phyloP scores from a whole-genome alignment of 768 basidiomycete genomes.

The Melanogaster broomeanus region DNA sequence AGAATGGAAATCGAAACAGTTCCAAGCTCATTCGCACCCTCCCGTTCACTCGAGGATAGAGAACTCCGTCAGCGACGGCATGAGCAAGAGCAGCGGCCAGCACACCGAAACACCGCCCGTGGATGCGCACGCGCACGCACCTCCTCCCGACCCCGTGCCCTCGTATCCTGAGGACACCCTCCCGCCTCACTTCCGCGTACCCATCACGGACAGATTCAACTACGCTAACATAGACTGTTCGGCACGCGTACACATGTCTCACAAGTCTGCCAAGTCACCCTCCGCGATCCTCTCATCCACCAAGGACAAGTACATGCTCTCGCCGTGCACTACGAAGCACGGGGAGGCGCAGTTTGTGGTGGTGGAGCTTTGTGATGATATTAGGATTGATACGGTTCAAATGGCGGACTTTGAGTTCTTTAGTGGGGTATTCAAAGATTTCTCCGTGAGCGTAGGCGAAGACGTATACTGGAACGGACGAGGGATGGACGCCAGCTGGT shows the following conservation, averaged over 20 bases:
- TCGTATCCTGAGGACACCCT: constrained; percentile 26
- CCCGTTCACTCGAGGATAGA: constrained; percentile 19
- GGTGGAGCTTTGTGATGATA: constrained; percentile 97
- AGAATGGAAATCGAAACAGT: constrained; percentile 82
- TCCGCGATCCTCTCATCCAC: constrained; percentile 85
- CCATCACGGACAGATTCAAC: constrained; percentile 87
- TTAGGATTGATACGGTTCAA: constrained; percentile 94
- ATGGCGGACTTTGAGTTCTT: constrained; percentile 98
- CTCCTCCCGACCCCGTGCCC: constrained; percentile 16
- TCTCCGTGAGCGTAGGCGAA: constrained; percentile 89
- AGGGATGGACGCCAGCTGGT: constrained; percentile 74
- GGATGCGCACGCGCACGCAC: constrained; percentile 8
- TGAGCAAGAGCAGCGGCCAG: background rate
- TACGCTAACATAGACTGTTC: constrained; percentile 94
- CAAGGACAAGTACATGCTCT: constrained; percentile 96
- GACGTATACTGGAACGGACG: constrained; percentile 60
- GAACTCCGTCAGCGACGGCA: background rate
- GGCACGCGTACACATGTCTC: constrained; percentile 85
- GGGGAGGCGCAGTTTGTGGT: constrained; percentile 70
- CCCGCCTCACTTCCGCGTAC: constrained; percentile 69
- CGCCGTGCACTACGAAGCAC: constrained; percentile 68
- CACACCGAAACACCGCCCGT: constrained; percentile 4
- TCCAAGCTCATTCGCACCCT: constrained; percentile 37
- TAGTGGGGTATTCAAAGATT: constrained; percentile 91
- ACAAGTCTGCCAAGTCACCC: constrained; percentile 78